Base-by-base conservation (phyloP, 768 basidiomycete species). In the Piloderma croceum region DNA sequence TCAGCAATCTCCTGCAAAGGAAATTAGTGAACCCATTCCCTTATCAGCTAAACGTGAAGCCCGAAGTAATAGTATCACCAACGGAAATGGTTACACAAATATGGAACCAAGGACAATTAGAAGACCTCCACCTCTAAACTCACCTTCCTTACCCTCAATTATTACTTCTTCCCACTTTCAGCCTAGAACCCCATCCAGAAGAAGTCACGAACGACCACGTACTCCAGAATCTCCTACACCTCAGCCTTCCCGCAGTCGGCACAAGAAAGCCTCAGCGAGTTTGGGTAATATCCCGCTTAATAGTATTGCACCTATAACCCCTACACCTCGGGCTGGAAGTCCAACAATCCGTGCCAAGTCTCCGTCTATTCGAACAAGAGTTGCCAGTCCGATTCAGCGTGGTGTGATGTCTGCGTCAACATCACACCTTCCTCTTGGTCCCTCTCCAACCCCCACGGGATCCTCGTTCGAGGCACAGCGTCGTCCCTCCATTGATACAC, bases 181-280 rank as follows among this genome's bases (percentile, higher is more conserved):
- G 17, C 61, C 65, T 21, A 54, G 63, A 34, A 66, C 67, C 23
- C 59, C 64, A 25, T 53, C 64, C 24, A 59, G 61, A 45, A 57
- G 55, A 43, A 59, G 54, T 9, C 60, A 58, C 44, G 68, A 72
- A 34, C 55, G 67, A 22, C 63, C 66, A 22, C 70, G 65, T 39
- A 66, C 72, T 11, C 71, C 76, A 18, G 63, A 59, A 37, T 73
- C 74, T 7, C 76, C 76, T 10, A 72, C 68, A 21, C 72, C 74
- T 43, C 59, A 53, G 31, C 56, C 64, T 44, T 63, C 63, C 38
- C 60, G 69, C 42, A 62, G 57, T 25, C 62, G 60, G 31, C 56
- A 61, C 7, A 44, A 50, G 31, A 60, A 57, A 24, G 52, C 56
- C 45, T 58, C 67, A n/a, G 63, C 64, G 47, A 51, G 58, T 50